Percentiles rank a stretch among this genome's conserved stretches.
Conservation (phyloP, 2,329 filamentous ascomycete genomes). For the Penicillium hesseltinei region DNA sequence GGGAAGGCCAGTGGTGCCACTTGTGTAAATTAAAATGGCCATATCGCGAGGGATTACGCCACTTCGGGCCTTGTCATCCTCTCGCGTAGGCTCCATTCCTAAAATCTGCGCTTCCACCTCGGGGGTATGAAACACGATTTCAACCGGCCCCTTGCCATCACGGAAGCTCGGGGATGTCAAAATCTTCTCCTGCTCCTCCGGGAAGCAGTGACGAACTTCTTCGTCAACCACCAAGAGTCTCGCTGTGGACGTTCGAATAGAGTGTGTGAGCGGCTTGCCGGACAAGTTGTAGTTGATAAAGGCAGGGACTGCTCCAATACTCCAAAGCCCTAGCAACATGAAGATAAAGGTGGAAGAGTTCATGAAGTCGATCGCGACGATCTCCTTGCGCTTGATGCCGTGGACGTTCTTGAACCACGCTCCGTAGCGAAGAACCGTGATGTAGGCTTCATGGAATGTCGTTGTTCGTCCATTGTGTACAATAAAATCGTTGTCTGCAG, state of each 20-base stretch:
- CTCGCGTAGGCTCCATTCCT: constrained; percentile 53
- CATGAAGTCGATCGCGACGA: constrained; percentile 77
- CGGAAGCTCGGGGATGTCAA: constrained; percentile 43
- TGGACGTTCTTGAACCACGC: constrained; percentile 68
- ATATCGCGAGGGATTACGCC: constrained; percentile 56
- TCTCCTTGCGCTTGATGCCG: constrained; percentile 65
- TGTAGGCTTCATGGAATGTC: constrained; percentile 75
- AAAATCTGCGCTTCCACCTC: constrained; percentile 57
- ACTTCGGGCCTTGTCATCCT: constrained; percentile 57
- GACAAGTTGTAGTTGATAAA: constrained; percentile 86
- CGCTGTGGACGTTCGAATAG: constrained; percentile 65
- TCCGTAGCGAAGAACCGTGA: constrained; percentile 68
- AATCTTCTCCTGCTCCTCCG: constrained; percentile 40
- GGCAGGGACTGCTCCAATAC: constrained; percentile 76
- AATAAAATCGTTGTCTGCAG: constrained; percentile 54
- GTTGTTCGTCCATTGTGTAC: constrained; percentile 67
- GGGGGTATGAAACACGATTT: constrained; percentile 62
- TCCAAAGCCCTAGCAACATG: constrained; percentile 74
- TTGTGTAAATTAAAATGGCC: constrained; percentile 78
- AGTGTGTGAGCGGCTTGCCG: constrained; percentile 70
- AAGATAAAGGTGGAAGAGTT: constrained; percentile 79
- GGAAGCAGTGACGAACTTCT: constrained; percentile 55
- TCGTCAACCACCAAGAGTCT: constrained; percentile 70
- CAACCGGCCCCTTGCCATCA: constrained; percentile 48
- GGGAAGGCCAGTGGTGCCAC: constrained; percentile 79